phyloP scores from a whole-genome alignment of 2,329 filamentous ascomycete genomes.

The Hymenoscyphus albidus region DNA sequence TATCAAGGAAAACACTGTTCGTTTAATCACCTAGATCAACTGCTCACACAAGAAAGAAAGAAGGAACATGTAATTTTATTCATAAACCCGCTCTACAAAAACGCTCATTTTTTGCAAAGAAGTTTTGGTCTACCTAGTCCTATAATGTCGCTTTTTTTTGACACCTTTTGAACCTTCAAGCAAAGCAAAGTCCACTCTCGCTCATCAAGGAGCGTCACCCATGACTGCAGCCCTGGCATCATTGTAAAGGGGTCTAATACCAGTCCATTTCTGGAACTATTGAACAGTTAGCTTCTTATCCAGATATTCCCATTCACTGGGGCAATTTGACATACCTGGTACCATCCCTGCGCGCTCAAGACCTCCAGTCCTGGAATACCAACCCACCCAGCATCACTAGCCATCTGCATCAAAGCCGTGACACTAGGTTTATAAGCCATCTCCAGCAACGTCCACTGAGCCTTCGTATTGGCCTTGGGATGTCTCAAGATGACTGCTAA shows the following conservation, averaged over 20 bases:
- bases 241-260: conserved; percentile 68
- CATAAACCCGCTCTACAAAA: too few species aligned
- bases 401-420: conserved; percentile 82
- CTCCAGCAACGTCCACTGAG: conserved; percentile 67
- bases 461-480: conserved; percentile 31
- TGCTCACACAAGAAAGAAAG: too few species aligned
- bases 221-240: conserved; percentile 62
- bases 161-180: not conserved
- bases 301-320: conserved; percentile 5
- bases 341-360: conserved; percentile 81
- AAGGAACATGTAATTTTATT: too few species aligned
- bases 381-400: conserved; percentile 71
- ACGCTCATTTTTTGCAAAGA: too few species aligned
- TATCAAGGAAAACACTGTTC: too few species aligned
- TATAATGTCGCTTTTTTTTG: not conserved
- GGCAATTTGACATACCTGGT: conserved; percentile 59
- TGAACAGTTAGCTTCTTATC: conserved; percentile 9
- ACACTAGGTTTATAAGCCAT: conserved; percentile 93
- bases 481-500: conserved; percentile 52
- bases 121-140: not conserved
- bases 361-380: conserved; percentile 87
- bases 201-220: conserved; percentile 14
- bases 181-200: not conserved
- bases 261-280: conserved; percentile 81
- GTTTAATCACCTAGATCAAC: too few species aligned